phyloP scores from a whole-genome alignment of 1,284 basidiomycete genomes.

The Ustilago curta region DNA sequence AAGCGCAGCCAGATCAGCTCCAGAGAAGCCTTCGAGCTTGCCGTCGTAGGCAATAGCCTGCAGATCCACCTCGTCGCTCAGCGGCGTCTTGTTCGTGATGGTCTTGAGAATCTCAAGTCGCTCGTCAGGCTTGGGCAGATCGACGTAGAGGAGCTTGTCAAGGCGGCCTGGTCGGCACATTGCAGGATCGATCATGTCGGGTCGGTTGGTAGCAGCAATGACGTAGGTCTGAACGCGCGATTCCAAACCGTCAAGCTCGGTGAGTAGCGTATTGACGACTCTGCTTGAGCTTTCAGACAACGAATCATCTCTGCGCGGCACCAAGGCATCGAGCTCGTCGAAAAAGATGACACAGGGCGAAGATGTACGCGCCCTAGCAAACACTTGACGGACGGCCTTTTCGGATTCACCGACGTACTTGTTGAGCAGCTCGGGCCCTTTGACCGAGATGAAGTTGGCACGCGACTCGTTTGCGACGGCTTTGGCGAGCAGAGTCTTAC shows the following conservation, averaged over 20 bases:
- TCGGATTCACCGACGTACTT: constrained; percentile 99
- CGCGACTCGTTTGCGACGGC: constrained; percentile 94
- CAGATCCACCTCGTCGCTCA: constrained; percentile 73
- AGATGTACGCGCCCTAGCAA: constrained; percentile 85
- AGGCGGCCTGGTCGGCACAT: constrained; percentile 96
- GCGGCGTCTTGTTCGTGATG: constrained; percentile 79
- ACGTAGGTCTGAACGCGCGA: constrained; percentile 88
- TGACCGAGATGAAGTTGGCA: constrained; percentile 97
- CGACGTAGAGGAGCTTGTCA: constrained; percentile 96
- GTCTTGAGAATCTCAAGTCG: constrained; percentile 79
- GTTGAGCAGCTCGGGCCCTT: constrained; percentile 94
- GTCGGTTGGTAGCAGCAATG: constrained; percentile 96
- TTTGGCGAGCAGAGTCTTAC: constrained; percentile 94
- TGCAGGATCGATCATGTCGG: constrained; percentile 98
- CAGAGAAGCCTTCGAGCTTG: constrained; percentile 63
- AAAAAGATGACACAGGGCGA: constrained; percentile 93
- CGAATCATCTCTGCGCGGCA: constrained; percentile 90
- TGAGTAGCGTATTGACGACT: constrained; percentile 97
- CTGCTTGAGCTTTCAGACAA: constrained; percentile 92
- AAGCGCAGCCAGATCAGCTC: constrained; percentile 67
- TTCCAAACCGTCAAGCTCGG: constrained; percentile 94
- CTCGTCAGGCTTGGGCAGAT: constrained; percentile 82
- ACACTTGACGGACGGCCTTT: constrained; percentile 91
- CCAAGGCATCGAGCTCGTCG: constrained; percentile 95
- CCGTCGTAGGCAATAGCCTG: constrained; percentile 50